These are phyloP conservation scores for Tricholoma flavovirens DNA, from an alignment of 768 basidiomycete genomes.

Conservation along the genomic window DNA sequence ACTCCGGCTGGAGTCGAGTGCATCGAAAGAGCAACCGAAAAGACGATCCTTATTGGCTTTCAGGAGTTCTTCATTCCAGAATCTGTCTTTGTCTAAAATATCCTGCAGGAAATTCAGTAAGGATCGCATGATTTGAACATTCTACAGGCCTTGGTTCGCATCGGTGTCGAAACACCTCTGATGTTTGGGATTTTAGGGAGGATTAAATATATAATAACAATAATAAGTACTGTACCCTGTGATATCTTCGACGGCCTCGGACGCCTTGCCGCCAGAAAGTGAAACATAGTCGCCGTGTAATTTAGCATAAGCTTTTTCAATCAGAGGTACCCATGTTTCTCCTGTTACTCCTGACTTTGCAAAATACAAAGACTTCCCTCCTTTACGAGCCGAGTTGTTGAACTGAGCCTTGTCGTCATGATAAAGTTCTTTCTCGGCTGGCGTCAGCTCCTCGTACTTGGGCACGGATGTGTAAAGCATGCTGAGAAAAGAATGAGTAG, in stretches of 20 bases:
- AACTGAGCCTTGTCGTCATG: conserved; percentile 46
- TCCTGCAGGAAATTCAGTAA: conserved; percentile 18
- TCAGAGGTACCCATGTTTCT: conserved; percentile 53
- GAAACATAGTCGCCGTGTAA: conserved; percentile 42
- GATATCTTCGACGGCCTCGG: conserved; percentile 51
- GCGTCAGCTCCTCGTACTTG: conserved; percentile 43
- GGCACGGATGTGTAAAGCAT: conserved; percentile 44
- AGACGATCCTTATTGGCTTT: conserved; percentile 46
- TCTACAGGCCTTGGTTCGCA: conserved; percentile 33
- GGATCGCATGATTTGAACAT: background rate
- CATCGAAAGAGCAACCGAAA: conserved; percentile 46
- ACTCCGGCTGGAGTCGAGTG: conserved; percentile 21
- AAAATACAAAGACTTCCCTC: conserved; percentile 45
- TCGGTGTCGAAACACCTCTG: conserved; percentile 40
- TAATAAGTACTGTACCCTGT: conserved; percentile 44
- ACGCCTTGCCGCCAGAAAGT: conserved; percentile 30
- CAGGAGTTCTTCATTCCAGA: conserved; percentile 50
- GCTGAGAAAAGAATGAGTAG: conserved; percentile 18
- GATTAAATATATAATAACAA: background rate
- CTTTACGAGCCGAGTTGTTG: conserved; percentile 39
- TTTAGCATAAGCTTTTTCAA: conserved; percentile 58
- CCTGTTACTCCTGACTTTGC: conserved; percentile 41
- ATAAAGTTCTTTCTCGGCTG: conserved; percentile 38
- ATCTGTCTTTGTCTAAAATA: conserved; percentile 43
- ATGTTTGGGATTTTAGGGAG: background rate